A percentile compares a stretch with the other conserved stretches of the same genome.
These are phyloP conservation scores for Anacardium occidentale DNA, from an alignment of 345 rosid genomes.

Conservation along the genomic window DNA sequence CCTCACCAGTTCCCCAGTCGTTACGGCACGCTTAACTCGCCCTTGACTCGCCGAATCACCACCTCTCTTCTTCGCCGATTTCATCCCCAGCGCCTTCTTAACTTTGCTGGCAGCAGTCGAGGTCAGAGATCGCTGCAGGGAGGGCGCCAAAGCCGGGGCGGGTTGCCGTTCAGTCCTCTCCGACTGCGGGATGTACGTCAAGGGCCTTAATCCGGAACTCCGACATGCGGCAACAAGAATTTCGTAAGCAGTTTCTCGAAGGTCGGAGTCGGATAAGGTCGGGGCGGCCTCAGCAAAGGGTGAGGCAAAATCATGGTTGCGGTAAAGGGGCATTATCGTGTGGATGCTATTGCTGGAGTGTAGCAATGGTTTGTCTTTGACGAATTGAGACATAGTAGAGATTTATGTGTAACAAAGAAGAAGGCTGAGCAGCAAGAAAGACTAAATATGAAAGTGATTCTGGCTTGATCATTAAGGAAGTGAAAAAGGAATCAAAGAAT, in stretches of 20 bases:
- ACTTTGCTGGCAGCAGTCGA: slow-evolving; percentile 85
- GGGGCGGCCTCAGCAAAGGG: slow-evolving; percentile 58
- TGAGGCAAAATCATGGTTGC: slow-evolving; percentile 38
- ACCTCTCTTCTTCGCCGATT: slow-evolving; percentile 40
- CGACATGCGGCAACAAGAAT: slow-evolving; percentile 78
- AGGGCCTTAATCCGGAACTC: slow-evolving; percentile 63
- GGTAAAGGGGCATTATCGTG: slow-evolving; percentile 23
- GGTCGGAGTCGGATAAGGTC: slow-evolving; percentile 64
- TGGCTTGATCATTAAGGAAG: slow-evolving; percentile 44
- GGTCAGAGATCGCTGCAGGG: slow-evolving; percentile 78
- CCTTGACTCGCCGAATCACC: slow-evolving; percentile 34
- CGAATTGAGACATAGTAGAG: slow-evolving; percentile 8
- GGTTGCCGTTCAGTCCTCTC: slow-evolving; percentile 34
- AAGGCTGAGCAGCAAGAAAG: not conserved
- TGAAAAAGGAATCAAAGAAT: too few species aligned
- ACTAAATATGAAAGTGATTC: not conserved
- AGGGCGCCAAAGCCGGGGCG: slow-evolving; percentile 29
- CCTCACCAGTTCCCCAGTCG: slow-evolving; percentile 60
- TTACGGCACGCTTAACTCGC: slow-evolving; percentile 52
- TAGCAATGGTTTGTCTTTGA: not conserved
- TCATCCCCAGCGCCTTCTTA: slow-evolving; percentile 90
- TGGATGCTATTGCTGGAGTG: slow-evolving; percentile 14
- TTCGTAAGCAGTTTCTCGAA: slow-evolving; percentile 90
- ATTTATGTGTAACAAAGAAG: not conserved
- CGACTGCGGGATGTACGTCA: slow-evolving; percentile 61